Base-by-base conservation (phyloP, 768 basidiomycete genomes). In the Lyophyllum atratum region DNA sequence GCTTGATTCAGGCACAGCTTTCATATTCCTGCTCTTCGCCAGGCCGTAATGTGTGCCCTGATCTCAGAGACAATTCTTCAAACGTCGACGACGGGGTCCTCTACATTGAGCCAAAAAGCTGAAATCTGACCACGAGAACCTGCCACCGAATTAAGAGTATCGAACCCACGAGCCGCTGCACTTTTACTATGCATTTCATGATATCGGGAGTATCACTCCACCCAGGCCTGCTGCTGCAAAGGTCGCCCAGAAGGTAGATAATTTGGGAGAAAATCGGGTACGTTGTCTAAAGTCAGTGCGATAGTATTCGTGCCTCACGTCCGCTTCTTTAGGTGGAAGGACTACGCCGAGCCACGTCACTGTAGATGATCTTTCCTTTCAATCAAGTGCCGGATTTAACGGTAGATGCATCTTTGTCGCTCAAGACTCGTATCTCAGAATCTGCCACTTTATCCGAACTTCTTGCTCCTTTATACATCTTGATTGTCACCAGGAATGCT, bases 31-130 rank as follows among this genome's bases (percentile, higher is more conserved):
- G 55, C 56, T 19, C 55, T 68, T 46, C 68, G 56, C 46, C 66
- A 69, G 43, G 66, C 70, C 39, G 60, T 55, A 43, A 65, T 68
- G 19, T 67, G 67, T 57, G 66, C 68, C 40, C 64, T 71, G 63
- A 70, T 56, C 62, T 67, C 44, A 62, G 57, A 4, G 49, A 64
- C 39, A 64, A 62, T 25, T 60, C 63, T 19, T 59, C 54, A 29
- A 56, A 60, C 24, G 47, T 66, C 25, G 61, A 66, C 54, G 59
- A 66, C 26, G 60, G 61, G 21, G 52, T 64, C 31, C n/a, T 68
- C n/a, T 63, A 64, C 54, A 52, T 69, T 19, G 60, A 69, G 57
- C 53, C 67, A 17, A 59, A 60, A 59, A 60, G 40, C 56, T 66
- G 24, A 66, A 64, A 48, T 15, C 26, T 22, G 42, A 64, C 49